Conservation (phyloP, 345 rosid genomes). For the Boechera retrofracta region DNA sequence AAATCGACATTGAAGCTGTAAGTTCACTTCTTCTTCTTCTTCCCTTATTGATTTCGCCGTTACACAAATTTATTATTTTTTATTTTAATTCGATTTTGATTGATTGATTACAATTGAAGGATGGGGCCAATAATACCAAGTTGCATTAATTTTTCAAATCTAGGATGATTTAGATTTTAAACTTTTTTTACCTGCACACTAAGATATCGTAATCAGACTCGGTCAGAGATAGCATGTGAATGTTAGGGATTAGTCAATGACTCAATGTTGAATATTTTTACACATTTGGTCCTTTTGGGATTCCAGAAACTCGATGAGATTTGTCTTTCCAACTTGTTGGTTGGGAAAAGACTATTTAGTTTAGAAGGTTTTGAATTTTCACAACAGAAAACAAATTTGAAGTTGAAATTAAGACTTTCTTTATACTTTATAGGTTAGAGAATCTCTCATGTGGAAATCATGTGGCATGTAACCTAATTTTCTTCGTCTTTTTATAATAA, state of each 20-base stretch:
- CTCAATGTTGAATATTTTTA: conserved; percentile 37
- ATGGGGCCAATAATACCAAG: conserved; percentile 35
- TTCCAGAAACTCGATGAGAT: conserved; percentile 29
- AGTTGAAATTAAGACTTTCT: conserved; percentile 24
- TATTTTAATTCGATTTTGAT: conserved; percentile 6
- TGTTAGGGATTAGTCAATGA: conserved; percentile 34
- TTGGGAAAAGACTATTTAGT: background rate
- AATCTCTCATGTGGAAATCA: conserved; percentile 33
- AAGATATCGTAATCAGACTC: conserved; percentile 23
- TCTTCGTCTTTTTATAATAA: background rate
- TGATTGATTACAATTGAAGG: conserved; percentile 38
- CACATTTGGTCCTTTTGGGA: conserved; percentile 14
- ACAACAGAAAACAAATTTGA: conserved; percentile 9
- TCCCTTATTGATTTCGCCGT: conserved; percentile 12
- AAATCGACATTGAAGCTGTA: conserved; percentile 97
- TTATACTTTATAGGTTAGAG: conserved; percentile 25
- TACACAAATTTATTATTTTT: conserved; percentile 20
- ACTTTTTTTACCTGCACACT: conserved; percentile 11
- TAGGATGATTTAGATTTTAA: conserved; percentile 18
- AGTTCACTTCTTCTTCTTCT: conserved; percentile 45
- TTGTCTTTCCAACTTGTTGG: background rate
- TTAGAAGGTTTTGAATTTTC: conserved; percentile 4
- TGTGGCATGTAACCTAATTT: conserved; percentile 36
- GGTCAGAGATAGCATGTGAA: conserved; percentile 41
- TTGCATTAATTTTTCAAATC: conserved; percentile 33